Evolutionary conservation across 768 basidiomycete genomes (phyloP), one percentile per base, ranked within the genome.

Genomic region (Mycena polygramma): DNA sequence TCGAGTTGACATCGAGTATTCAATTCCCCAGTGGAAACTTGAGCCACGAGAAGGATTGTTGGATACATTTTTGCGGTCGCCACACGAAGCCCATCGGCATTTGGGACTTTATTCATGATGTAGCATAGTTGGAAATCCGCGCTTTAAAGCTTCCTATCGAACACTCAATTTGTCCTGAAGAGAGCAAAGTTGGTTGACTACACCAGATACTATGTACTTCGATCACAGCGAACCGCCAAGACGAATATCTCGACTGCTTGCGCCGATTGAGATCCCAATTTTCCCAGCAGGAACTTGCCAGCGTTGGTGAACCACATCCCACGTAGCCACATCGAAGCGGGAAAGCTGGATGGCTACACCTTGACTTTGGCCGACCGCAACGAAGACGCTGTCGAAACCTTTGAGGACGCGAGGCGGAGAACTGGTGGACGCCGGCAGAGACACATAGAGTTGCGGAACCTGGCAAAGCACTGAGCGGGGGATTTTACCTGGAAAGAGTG

Each of bases 401-500:
- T 88, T 88, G 60, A 90, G 78, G 36, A 81, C 80, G 69, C 80
- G 80, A 0, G 89, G 89, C 7, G 89, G 84, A 2, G 84, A 81
- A 15, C 82, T 78, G 1, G 88, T 81, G 4, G 85, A 84, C 15
- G 85, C 76, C 15, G 89, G 89, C 19, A 83, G 83, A 14, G 82
- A 78, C 24, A 87, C 79, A 75, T 90, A 90, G 41, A 90, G 77
- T 75, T 90, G 89, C 20, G 88, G 86, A 51, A 88, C 82, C 88
- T 90, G 48, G 7, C 52, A 30, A 6, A 14, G 26, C 15, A 15
- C 24, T 61, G 62, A 45, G 54, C 30, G 37, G 8, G 26, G 14
- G 57, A 51, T 52, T n/a, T 17, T 20, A 15, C 52, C 14, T 24
- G 20, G 36, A 10, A 48, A 45, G 7, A 17, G 10, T 20, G 9